Percentiles rank a stretch among this genome's conserved stretches.
These are phyloP conservation scores for Lepidium campestre DNA, from an alignment of 441 rosid species.

Conservation along the genomic window DNA sequence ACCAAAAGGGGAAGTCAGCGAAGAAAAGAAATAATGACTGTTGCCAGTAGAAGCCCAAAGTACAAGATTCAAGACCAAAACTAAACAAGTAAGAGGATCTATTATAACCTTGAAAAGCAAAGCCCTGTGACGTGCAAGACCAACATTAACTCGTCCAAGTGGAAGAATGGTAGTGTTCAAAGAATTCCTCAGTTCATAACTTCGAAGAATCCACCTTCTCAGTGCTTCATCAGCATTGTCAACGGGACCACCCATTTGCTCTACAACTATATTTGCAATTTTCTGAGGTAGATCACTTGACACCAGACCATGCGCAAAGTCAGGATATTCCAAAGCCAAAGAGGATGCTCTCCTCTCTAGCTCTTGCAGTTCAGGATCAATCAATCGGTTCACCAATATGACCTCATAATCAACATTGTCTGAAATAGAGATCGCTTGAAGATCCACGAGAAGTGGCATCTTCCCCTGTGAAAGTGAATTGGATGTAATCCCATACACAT, in stretches of 20 bases:
- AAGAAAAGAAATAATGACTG: neutral
- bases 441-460: slow-evolving; percentile 87
- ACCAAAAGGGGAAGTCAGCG: neutral
- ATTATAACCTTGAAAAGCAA: slow-evolving; percentile 82
- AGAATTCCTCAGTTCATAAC: slow-evolving; percentile 53
- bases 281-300: slow-evolving; percentile 65
- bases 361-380: slow-evolving; percentile 69
- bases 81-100: neutral
- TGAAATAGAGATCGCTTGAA: slow-evolving; percentile 62
- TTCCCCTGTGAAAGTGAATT: slow-evolving; percentile 53
- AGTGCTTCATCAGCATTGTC: slow-evolving; percentile 78
- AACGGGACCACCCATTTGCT: slow-evolving; percentile 93
- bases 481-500: slow-evolving; percentile 64
- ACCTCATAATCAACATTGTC: slow-evolving; percentile 75
- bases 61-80: neutral
- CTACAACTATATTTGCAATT: slow-evolving; percentile 82
- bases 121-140: slow-evolving; percentile 97
- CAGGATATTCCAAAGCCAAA: slow-evolving; percentile 42
- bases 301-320: slow-evolving; percentile 37
- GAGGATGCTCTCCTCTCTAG: slow-evolving; percentile 57
- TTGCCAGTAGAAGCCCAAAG: neutral
- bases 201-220: slow-evolving; percentile 66
- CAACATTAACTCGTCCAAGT: slow-evolving; percentile 78
- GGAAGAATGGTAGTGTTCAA: slow-evolving; percentile 70
- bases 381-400: slow-evolving; percentile 70